These are phyloP conservation scores for Sporothrix protearum DNA, from an alignment of 2,329 filamentous ascomycete genomes.

Conservation along the genomic window DNA sequence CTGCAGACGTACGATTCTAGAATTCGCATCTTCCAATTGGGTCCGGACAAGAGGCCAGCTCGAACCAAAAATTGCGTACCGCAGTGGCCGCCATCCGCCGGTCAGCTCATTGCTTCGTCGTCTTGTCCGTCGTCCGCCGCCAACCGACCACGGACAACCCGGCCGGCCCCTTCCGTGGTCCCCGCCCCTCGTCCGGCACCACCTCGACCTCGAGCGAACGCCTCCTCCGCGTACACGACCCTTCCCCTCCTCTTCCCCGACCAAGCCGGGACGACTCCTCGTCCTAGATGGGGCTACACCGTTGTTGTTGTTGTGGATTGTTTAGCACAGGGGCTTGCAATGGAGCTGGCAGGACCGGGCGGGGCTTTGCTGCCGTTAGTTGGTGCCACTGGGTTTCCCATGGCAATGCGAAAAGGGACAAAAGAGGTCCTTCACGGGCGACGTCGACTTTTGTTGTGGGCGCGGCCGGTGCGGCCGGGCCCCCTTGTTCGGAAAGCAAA, in stretches of 20 bases:
- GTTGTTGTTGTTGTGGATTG: slow-evolving; percentile 9
- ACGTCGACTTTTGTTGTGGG: slow-evolving; percentile 39
- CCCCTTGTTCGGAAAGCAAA: too few species aligned
- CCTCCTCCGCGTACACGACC: slow-evolving; percentile 9
- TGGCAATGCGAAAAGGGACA: slow-evolving; percentile 53
- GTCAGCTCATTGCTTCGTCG: slow-evolving; percentile 14
- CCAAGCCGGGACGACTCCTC: background rate
- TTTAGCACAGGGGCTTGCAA: background rate
- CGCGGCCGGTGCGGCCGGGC: background rate
- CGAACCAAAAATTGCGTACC: slow-evolving; percentile 29
- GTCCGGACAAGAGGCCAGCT: slow-evolving; percentile 27
- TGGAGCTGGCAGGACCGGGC: background rate
- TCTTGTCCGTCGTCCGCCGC: background rate
- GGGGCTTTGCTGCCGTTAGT: too few species aligned
- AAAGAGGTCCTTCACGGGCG: slow-evolving; percentile 56
- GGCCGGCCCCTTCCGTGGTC: background rate
- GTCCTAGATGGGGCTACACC: slow-evolving; percentile 10
- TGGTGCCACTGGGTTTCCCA: slow-evolving; percentile 30
- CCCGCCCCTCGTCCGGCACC: slow-evolving; percentile 2
- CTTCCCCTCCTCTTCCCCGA: background rate
- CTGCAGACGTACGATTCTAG: background rate
- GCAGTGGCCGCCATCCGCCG: slow-evolving; percentile 25
- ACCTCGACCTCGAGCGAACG: background rate
- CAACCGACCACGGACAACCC: background rate
- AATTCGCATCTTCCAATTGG: slow-evolving; percentile 28